These are phyloP conservation scores for Tuctoria greenei DNA, from an alignment of 176 grass and related monocot species.

Conservation along the genomic window DNA sequence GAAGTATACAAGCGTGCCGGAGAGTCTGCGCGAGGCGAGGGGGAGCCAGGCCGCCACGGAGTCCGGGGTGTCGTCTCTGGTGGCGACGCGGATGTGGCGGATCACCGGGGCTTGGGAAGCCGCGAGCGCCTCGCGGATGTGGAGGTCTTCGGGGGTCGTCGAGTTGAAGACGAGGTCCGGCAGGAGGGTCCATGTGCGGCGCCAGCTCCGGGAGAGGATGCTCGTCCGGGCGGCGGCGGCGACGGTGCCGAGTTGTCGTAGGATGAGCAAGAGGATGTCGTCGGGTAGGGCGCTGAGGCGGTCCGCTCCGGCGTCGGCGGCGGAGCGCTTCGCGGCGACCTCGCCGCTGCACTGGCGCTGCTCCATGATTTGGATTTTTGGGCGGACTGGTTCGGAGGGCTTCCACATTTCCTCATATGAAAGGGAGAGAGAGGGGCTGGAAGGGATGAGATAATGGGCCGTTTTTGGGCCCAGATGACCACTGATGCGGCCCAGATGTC, in stretches of 20 bases:
- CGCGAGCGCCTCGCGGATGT: background rate
- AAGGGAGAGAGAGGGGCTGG: too few species aligned
- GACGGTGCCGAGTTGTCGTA: background rate
- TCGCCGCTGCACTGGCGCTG: background rate
- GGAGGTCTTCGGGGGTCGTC: background rate
- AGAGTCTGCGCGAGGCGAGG: slow-evolving; percentile 25
- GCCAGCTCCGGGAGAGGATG: slow-evolving; percentile 35
- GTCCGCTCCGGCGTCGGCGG: background rate
- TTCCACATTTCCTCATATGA: too few species aligned
- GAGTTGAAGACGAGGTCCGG: background rate
- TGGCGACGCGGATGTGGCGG: background rate
- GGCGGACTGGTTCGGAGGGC: too few species aligned
- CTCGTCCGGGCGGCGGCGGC: slow-evolving; percentile 12
- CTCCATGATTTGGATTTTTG: background rate
- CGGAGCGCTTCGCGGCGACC: background rate
- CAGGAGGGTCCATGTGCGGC: slow-evolving; percentile 24
- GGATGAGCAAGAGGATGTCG: background rate
- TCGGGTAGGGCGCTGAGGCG: background rate
- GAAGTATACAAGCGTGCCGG: background rate
- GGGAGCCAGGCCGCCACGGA: slow-evolving; percentile 25
- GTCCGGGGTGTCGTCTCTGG: background rate
- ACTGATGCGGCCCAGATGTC: too few species aligned
- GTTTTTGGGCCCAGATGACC: too few species aligned
- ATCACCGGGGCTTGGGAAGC: background rate
- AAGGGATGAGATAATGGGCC: too few species aligned